Evolutionary conservation across 2,329 filamentous ascomycete genomes (phyloP).

Genomic region (Lachnellula suecica): DNA sequence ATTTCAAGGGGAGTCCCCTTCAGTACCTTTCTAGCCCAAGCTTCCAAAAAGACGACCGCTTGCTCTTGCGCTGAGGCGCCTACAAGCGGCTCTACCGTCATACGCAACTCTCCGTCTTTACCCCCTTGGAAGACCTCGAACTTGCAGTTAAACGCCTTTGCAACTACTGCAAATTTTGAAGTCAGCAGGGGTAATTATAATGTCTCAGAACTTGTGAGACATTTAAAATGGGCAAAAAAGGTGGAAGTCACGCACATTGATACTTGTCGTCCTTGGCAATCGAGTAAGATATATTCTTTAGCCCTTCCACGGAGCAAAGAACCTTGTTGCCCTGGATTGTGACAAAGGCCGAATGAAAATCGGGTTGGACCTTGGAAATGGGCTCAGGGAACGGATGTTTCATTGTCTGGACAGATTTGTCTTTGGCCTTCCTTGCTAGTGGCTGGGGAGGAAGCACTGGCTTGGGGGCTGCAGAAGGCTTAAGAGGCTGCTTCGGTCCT

Average conservation of each 20-base stretch:
- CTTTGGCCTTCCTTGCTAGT: not conserved
- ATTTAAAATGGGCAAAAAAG: no score
- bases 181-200: no score
- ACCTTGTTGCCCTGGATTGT: constrained; percentile 1
- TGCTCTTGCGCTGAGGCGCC: not conserved
- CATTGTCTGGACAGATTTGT: not conserved
- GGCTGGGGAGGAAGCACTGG: not conserved
- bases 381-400: not conserved
- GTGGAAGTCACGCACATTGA: no score
- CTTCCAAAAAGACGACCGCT: not conserved
- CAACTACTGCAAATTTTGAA: not conserved
- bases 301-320: not conserved
- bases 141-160: constrained; percentile 1
- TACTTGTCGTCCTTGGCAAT: not conserved
- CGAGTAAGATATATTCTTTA: constrained; percentile 4
- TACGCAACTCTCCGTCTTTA: not conserved
- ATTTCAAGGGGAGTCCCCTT: constrained; percentile 1
- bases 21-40: not conserved
- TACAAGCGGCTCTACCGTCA: not conserved
- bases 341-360: not conserved
- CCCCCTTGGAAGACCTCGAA: not conserved
- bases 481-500: not conserved
- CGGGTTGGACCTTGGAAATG: no score
- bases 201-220: no score
- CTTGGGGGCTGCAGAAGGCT: not conserved